These are phyloP conservation scores for Stentor roeselii DNA, from an alignment of 73 alveolate species.

Conservation along the genomic window DNA sequence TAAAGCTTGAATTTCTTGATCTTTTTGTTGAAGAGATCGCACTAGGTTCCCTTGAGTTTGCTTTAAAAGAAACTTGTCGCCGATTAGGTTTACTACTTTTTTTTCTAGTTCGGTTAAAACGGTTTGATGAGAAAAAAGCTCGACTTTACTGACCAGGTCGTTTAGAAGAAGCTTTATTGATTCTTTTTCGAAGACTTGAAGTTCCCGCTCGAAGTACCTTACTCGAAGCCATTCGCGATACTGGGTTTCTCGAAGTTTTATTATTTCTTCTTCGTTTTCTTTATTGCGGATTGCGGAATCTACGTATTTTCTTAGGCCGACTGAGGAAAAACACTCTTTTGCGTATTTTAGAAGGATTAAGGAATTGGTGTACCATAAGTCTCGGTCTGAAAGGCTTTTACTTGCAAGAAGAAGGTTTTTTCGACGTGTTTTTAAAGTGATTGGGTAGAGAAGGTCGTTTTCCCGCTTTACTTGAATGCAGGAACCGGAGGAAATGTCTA, in stretches of 20 bases:
- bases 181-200: background rate
- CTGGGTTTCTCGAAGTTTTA: background rate
- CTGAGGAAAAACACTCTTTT: background rate
- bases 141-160: background rate
- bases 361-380: background rate
- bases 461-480: background rate
- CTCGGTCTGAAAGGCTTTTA: background rate
- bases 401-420: background rate
- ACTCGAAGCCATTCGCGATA: background rate
- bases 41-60: background rate
- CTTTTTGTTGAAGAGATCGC: background rate
- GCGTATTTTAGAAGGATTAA: background rate
- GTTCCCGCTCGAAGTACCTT: background rate
- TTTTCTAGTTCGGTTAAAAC: background rate
- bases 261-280: background rate
- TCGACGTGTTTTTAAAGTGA: background rate
- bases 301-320: background rate
- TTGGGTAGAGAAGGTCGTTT: background rate
- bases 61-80: slow-evolving; percentile 10
- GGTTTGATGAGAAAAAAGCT: background rate
- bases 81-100: background rate
- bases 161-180: background rate
- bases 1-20: background rate
- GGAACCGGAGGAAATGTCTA: background rate
- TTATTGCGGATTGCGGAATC: background rate